Conservation (phyloP, 495 filamentous ascomycete species). For the Trichoderma reesei region DNA sequence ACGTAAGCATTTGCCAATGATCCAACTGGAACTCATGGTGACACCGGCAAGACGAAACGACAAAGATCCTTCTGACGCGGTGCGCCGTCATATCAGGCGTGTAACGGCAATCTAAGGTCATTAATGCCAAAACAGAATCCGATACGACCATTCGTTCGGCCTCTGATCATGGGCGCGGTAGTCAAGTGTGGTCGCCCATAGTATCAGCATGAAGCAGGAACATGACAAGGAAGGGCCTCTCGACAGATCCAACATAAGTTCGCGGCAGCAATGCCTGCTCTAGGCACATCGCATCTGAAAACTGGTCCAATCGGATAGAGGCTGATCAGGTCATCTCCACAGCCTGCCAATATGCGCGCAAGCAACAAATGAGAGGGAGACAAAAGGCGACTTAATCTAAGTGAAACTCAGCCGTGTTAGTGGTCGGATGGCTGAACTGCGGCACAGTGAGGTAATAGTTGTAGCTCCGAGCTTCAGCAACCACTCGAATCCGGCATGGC, state of each 20-base stretch:
- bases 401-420: background rate
- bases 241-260: background rate
- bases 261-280: background rate
- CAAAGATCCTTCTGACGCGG: background rate
- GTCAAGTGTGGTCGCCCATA: background rate
- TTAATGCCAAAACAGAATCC: background rate
- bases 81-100: background rate
- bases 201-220: background rate
- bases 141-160: background rate
- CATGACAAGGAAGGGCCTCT: background rate
- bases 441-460: background rate
- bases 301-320: background rate
- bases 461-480: background rate
- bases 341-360: background rate
- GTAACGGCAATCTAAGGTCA: background rate
- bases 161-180: background rate
- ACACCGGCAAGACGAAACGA: background rate
- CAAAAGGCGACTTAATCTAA: background rate
- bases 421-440: background rate
- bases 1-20: background rate
- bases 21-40: background rate
- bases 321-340: background rate
- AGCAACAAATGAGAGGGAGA: constrained; percentile 1
- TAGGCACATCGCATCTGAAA: background rate
- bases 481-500: background rate